Conservation (phyloP, 805 yeast species). For the Lipomyces mesembrius region DNA sequence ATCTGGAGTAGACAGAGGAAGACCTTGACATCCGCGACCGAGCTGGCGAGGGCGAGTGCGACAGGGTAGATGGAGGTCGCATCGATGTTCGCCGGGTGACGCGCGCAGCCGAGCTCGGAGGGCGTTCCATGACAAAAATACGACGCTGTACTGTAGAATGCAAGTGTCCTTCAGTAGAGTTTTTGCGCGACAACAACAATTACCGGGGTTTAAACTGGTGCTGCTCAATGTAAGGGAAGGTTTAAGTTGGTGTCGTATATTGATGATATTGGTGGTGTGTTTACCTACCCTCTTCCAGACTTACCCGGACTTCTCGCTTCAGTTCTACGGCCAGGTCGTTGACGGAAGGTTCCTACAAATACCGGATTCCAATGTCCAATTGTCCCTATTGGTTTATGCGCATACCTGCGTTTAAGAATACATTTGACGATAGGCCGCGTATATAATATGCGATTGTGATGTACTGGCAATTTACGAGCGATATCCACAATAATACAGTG, state of each 20-base stretch:
- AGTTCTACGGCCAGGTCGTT: no score
- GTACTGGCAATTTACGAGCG: no score
- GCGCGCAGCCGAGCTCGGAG: constrained; percentile 19
- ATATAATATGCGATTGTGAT: no score
- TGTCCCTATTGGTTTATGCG: no score
- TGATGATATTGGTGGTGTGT: background rate
- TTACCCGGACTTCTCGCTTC: no score
- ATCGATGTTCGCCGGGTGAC: constrained; percentile 10
- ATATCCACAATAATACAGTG: no score
- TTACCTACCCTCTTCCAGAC: no score
- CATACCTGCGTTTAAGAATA: no score
- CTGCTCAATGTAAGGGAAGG: background rate
- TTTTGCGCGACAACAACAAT: constrained; percentile 1
- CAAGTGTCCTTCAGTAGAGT: constrained; percentile 1
- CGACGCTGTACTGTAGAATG: background rate
- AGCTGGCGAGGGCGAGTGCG: constrained; percentile 19
- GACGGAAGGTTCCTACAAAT: no score
- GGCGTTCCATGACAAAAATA: constrained; percentile 12
- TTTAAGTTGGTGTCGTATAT: constrained; percentile 1
- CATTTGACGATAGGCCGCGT: no score
- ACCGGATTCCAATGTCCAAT: no score
- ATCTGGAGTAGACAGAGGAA: background rate
- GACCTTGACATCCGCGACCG: constrained; percentile 4
- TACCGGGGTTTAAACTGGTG: background rate
- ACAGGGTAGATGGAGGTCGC: constrained; percentile 19